These are phyloP conservation scores for Nannizzia gypsea DNA, from an alignment of 2,329 filamentous ascomycete species.

Conservation along the genomic window DNA sequence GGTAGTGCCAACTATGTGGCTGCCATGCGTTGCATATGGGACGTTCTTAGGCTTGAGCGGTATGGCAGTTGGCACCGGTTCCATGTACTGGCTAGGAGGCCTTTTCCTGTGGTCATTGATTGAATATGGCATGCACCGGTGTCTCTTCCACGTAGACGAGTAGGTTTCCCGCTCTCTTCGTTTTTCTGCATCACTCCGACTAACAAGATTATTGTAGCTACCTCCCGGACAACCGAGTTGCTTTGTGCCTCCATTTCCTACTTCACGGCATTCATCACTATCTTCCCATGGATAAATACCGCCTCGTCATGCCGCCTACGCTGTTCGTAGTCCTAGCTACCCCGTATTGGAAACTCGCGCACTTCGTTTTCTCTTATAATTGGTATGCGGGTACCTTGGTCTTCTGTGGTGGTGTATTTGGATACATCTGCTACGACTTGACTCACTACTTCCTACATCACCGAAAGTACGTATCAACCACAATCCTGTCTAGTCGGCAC, in stretches of 20 bases:
- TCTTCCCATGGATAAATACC: slow-evolving; percentile 96
- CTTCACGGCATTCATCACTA: slow-evolving; percentile 97
- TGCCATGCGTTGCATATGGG: slow-evolving; percentile 67
- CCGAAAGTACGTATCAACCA: slow-evolving; percentile 50
- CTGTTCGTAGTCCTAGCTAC: slow-evolving; percentile 72
- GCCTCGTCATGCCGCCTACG: slow-evolving; percentile 91
- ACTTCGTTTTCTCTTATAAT: slow-evolving; percentile 66
- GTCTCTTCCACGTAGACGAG: slow-evolving; percentile 87
- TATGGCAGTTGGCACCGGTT: slow-evolving; percentile 40
- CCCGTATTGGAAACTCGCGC: slow-evolving; percentile 88
- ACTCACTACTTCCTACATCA: slow-evolving; percentile 99
- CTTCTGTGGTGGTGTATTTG: slow-evolving; percentile 84
- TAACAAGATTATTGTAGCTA: slow-evolving; percentile 43
- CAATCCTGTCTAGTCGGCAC: not conserved
- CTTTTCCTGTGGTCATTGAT: slow-evolving; percentile 75
- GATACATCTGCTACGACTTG: slow-evolving; percentile 91
- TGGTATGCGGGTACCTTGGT: slow-evolving; percentile 71
- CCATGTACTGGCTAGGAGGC: slow-evolving; percentile 57
- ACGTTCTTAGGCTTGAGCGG: slow-evolving; percentile 53
- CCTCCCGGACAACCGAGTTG: slow-evolving; percentile 83
- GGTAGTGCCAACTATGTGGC: slow-evolving; percentile 71
- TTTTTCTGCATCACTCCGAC: not conserved
- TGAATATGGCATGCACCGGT: slow-evolving; percentile 81
- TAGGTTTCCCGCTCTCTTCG: slow-evolving; percentile 39
- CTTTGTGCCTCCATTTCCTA: slow-evolving; percentile 76